Conservation (phyloP, 2,329 filamentous ascomycete species). For the Aureobasidium melanogenum region DNA sequence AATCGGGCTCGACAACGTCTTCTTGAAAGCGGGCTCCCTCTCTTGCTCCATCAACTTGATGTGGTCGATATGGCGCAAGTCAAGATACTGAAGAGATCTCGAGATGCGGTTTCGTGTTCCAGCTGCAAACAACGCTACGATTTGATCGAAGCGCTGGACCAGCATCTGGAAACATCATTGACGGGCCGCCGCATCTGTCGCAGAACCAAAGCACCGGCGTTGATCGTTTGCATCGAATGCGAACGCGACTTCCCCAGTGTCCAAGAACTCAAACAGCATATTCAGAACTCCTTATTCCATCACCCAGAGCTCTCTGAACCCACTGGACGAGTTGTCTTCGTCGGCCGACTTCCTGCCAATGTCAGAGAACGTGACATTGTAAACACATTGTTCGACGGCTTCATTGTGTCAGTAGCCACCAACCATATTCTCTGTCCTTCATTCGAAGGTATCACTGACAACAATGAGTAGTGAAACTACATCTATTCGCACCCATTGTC, state of each 20-base stretch:
- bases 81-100: not conserved
- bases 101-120: not conserved
- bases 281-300: not conserved
- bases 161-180: not conserved
- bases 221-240: not conserved
- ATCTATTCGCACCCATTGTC: conserved; percentile 5
- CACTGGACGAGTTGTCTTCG: not conserved
- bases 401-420: not conserved
- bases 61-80: not conserved
- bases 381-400: not conserved
- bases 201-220: not conserved
- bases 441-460: not conserved
- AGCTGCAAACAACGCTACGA: conserved; percentile 6
- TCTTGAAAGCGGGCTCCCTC: not conserved
- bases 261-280: not conserved
- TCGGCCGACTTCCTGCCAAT: not conserved
- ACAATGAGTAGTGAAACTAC: not conserved
- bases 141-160: not conserved
- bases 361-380: not conserved
- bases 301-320: not conserved
- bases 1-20: not conserved
- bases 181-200: not conserved
- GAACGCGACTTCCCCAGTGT: not conserved
- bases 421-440: not conserved
- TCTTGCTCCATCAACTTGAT: not conserved